Percentiles rank a stretch among this genome's conserved stretches.
phyloP scores from a whole-genome alignment of 139 green algal genomes.

The Deuterostichococcus epilithicus region DNA sequence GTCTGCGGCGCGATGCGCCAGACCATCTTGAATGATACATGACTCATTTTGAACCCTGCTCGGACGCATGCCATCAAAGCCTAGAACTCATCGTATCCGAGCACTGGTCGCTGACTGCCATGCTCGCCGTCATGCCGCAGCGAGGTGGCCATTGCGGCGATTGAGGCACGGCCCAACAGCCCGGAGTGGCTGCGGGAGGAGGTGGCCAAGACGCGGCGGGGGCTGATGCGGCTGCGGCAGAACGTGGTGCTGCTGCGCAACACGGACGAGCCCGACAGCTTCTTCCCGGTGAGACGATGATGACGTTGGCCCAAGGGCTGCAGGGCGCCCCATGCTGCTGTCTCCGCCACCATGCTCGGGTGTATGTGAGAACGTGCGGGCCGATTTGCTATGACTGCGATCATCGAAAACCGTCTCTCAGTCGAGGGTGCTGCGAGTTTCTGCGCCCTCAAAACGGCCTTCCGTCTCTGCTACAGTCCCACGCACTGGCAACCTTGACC shows the following conservation, averaged over 20 bases:
- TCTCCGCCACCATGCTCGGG: neutral
- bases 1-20: too few relatives aligned
- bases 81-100: too few relatives aligned
- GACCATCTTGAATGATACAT: too few relatives aligned
- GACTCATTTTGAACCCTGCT: too few relatives aligned
- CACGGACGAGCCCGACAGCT: constrained; percentile 48
- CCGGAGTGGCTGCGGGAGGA: constrained; percentile 61
- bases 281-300: constrained; percentile 52
- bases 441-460: too few relatives aligned
- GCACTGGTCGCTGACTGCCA: neutral
- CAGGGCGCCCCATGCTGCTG: neutral
- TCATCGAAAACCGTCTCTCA: too few relatives aligned
- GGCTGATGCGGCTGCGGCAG: constrained; percentile 74
- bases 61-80: too few relatives aligned
- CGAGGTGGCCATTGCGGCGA: constrained; percentile 37
- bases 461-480: too few relatives aligned
- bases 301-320: neutral
- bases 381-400: too few relatives aligned
- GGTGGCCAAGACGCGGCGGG: constrained; percentile 34
- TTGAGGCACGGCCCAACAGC: constrained; percentile 42
- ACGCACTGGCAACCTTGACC: too few relatives aligned
- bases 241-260: constrained; percentile 86
- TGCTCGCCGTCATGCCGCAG: constrained; percentile 3
- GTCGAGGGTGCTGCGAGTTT: too few relatives aligned
- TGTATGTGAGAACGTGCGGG: neutral